phyloP scores from a whole-genome alignment of 2,329 filamentous ascomycete species.

The Claviceps pazoutovae region DNA sequence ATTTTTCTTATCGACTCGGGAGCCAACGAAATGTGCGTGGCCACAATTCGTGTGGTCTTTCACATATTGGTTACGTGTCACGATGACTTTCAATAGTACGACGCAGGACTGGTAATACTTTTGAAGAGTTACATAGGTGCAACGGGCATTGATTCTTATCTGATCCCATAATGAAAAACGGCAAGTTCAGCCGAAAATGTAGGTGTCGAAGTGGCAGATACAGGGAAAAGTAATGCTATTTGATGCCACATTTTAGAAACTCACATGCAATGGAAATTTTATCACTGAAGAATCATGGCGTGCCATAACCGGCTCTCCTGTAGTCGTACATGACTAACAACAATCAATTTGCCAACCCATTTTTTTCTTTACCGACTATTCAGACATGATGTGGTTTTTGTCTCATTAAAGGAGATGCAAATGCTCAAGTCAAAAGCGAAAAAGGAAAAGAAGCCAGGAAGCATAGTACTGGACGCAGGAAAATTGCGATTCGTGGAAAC shows the following conservation, averaged over 20 bases:
- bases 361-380: constrained; percentile 2
- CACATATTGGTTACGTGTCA: no score
- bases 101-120: not conserved
- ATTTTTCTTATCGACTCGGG: not conserved
- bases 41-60: not conserved
- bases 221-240: not conserved
- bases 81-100: no score
- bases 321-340: no score
- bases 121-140: not conserved
- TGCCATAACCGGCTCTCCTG: not conserved
- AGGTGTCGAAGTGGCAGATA: not conserved
- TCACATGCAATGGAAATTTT: not conserved
- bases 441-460: not conserved
- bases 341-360: not conserved
- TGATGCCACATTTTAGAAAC: not conserved
- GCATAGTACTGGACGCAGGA: not conserved
- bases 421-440: not conserved
- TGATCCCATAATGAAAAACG: not conserved
- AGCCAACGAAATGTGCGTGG: not conserved
- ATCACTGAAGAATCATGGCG: not conserved
- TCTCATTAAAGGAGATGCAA: not conserved
- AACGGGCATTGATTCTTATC: no score
- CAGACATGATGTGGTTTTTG: not conserved
- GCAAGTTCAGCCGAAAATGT: not conserved
- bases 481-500: not conserved